phyloP scores from a whole-genome alignment of 2,329 filamentous ascomycete genomes.

The Fusarium coicis region DNA sequence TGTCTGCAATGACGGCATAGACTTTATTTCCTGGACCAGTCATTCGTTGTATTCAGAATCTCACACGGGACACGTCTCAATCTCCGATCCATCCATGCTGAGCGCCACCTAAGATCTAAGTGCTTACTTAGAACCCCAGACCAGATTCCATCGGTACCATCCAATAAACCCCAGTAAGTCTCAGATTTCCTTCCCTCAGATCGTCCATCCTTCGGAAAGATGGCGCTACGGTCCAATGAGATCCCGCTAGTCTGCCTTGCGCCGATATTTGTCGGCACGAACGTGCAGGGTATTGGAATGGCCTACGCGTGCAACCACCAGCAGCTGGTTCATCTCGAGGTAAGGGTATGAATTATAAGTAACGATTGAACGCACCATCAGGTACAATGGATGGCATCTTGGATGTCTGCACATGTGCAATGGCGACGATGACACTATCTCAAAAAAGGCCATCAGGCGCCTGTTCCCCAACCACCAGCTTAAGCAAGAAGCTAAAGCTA shows the following conservation, averaged over 20 bases:
- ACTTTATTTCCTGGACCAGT: not conserved
- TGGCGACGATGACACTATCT: not conserved
- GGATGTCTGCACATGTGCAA: not conserved
- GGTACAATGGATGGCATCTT: not conserved
- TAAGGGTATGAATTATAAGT: not conserved
- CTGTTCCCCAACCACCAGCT: not conserved
- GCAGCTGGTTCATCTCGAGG: not conserved
- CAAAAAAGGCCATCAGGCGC: not conserved
- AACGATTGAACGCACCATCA: not conserved
- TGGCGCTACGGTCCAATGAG: not conserved
- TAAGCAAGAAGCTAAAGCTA: not conserved
- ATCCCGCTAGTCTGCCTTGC: not conserved
- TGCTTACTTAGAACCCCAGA: not conserved
- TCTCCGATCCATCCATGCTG: not conserved
- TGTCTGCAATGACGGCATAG: not conserved
- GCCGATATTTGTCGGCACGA: not conserved
- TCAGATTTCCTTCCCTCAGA: not conserved
- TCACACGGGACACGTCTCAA: not conserved
- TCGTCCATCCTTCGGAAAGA: not conserved
- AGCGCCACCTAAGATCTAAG: not conserved
- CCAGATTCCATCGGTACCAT: not conserved
- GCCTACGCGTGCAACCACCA: not conserved
- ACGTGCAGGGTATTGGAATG: not conserved
- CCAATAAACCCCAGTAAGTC: not conserved
- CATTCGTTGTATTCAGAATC: not conserved